Base-by-base conservation (phyloP, 2,329 filamentous ascomycete species). In the Botryotinia calthae region DNA sequence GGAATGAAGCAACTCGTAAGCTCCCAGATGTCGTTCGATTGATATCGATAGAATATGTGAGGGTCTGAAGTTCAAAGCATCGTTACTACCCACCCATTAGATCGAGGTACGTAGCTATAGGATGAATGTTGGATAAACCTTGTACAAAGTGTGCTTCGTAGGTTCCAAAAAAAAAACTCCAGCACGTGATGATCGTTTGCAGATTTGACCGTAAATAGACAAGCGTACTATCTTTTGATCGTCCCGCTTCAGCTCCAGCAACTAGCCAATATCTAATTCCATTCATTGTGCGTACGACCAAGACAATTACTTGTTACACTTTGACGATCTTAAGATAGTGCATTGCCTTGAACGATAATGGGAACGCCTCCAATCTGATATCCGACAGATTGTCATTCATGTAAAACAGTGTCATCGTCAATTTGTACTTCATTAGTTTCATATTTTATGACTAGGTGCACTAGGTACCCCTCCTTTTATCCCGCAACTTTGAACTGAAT, bases 401-500 rank as follows among this genome's bases (percentile, higher is more conserved):
- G 40, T 44, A 63, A 22, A 63, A 31, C 42, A 44, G 16, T n/a
- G 44, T 31, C 40, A 63, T 63, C 37, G 37, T 42, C 37, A 25
- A 62, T 42, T 20, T 42, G 25, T 28, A 63, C 25, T 8, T 10
- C 25, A 44, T 22, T 7, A 22, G 25, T 44, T 63, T 63, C 61
- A 63, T 31, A 63, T 31, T 31, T 44, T 31, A 44, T 63, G 61
- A 31, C 37, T 28, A 61, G 31, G 22, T 61, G 22, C 64, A 31
- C 37, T 28, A 61, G 31, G 22, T 61, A 28, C 64, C 64, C 64
- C 64, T 67, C 64, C 16, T 67, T 67, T 25, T 42, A 25, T 31
- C n/a, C 34, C 64, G n/a, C 25, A 56, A 42, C 46, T 56, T 54
- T 63, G 61, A 44, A 22, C 34, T 54, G 46, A 20, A 54, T 40